These are phyloP conservation scores for Exophiala aquamarina DNA, from an alignment of 2,329 filamentous ascomycete genomes.

Conservation along the genomic window DNA sequence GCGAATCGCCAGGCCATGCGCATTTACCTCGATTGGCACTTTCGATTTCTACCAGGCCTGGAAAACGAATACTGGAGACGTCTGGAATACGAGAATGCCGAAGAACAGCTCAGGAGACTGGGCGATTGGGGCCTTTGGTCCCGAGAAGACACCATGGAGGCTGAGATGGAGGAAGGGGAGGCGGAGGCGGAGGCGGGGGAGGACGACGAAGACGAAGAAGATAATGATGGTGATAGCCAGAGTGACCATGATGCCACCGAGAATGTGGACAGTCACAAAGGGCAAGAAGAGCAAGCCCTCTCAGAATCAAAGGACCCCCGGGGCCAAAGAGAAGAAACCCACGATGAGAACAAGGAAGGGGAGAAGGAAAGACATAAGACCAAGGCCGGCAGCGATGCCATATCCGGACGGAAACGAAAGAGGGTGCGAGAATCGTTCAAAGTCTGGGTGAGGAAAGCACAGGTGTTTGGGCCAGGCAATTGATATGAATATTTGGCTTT, in stretches of 20 bases:
- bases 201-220: not conserved
- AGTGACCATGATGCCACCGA: no score
- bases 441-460: slow-evolving; percentile 24
- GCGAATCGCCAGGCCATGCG: slow-evolving; percentile 26
- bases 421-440: slow-evolving; percentile 21
- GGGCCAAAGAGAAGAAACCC: no score
- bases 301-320: no score
- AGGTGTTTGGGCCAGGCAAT: slow-evolving; percentile 24
- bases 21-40: slow-evolving; percentile 24
- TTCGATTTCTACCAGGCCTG: slow-evolving; percentile 17
- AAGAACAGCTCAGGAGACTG: slow-evolving; percentile 14
- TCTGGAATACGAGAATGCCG: slow-evolving; percentile 20
- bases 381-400: not conserved
- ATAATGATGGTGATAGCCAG: no score
- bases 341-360: not conserved
- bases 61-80: slow-evolving; percentile 21
- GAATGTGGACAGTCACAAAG: no score
- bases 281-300: no score
- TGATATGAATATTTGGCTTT: slow-evolving; percentile 6
- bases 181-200: not conserved
- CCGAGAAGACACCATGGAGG: not conserved
- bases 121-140: slow-evolving; percentile 14
- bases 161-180: not conserved
- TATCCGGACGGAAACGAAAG: no score
- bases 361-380: not conserved